Base-by-base conservation (phyloP, 768 basidiomycete genomes). In the Lactifluus rugatus region DNA sequence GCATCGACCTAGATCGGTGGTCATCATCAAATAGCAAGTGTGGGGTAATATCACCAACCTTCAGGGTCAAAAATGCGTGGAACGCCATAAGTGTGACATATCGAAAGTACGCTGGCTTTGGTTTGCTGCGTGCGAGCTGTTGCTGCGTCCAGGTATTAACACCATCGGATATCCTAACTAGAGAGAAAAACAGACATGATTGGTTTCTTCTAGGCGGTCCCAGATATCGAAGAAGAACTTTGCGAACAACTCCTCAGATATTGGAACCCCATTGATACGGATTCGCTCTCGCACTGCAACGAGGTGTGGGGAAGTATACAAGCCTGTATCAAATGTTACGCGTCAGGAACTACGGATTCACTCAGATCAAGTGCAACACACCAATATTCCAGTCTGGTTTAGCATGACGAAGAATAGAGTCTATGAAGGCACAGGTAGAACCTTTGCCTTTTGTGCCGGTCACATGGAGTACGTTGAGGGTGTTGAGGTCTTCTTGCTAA, bases 381-480 rank as follows among this genome's bases (percentile, higher is more conserved):
- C 93, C 95, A 62, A 89, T 81, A 75, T 84, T 93, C 76, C 85
- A 89, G 2, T 77, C 72, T 7, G 93, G 86, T 63, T 73, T 79
- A n/a, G 78, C 72, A 58, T 80, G 77, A n/a, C 90, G 81, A 50
- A 98, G 75, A 53, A 97, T 84, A 10, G 88, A 89, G 65, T 93
- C 87, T 4, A 82, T 81, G 66, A 98, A 98, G 8, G 96, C 95
- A 63, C 89, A 91, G 1, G 96, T 93, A 3, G 95, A 98, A 7
- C 95, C 95, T 70, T 99, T 99, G 34, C 95, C 95, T 73, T 99
- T 99, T 4, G 96, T 98, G 3, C 95, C 95, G 9, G 95, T 94
- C 64, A 99, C 84, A 74, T 99, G 95, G 48, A 98, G 81, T 57
- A 95, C 92, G 70, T 97, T 95, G 54, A 99, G 76, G 23, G 74